A percentile compares a stretch with the other conserved stretches of the same genome.
These are phyloP conservation scores for Colletotrichum tanaceti DNA, from an alignment of 2,329 filamentous ascomycete species.

Conservation along the genomic window DNA sequence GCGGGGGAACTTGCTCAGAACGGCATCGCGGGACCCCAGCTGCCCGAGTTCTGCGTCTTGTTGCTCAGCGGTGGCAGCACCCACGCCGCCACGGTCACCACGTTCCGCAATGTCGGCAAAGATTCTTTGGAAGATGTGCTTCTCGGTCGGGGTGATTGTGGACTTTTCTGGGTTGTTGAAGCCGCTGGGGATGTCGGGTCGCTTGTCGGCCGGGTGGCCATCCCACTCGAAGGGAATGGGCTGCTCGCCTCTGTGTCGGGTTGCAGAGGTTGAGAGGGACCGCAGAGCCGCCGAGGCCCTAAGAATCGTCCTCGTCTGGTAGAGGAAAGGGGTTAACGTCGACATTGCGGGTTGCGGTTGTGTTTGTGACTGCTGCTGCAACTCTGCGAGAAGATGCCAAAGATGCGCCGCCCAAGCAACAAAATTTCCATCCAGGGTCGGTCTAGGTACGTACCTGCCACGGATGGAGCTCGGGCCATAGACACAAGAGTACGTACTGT, in stretches of 20 bases:
- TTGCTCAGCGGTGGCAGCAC: background rate
- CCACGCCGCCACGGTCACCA: constrained; percentile 43
- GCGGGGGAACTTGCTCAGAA: constrained; percentile 53
- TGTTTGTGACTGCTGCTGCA: background rate
- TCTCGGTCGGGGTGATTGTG: constrained; percentile 70
- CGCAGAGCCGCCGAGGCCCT: constrained; percentile 45
- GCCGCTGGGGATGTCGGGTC: constrained; percentile 42
- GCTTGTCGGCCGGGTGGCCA: constrained; percentile 44
- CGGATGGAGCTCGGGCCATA: constrained; percentile 28
- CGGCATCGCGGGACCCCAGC: constrained; percentile 49
- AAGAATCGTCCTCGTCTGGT: constrained; percentile 75
- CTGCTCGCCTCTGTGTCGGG: constrained; percentile 32
- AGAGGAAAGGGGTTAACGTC: constrained; percentile 74
- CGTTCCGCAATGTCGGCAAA: constrained; percentile 54
- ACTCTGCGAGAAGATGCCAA: background rate
- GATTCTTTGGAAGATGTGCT: constrained; percentile 70
- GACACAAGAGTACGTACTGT: background rate
- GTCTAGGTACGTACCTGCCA: too few relatives aligned
- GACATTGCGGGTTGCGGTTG: constrained; percentile 51
- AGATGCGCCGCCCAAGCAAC: background rate
- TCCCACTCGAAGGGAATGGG: constrained; percentile 66
- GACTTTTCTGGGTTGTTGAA: constrained; percentile 47
- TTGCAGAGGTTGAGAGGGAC: constrained; percentile 38
- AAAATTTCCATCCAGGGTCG: constrained; percentile 23
- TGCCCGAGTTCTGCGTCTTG: constrained; percentile 49